Evolutionary conservation across 768 basidiomycete species (phyloP).

Genomic region (Lyophyllum shimeji): DNA sequence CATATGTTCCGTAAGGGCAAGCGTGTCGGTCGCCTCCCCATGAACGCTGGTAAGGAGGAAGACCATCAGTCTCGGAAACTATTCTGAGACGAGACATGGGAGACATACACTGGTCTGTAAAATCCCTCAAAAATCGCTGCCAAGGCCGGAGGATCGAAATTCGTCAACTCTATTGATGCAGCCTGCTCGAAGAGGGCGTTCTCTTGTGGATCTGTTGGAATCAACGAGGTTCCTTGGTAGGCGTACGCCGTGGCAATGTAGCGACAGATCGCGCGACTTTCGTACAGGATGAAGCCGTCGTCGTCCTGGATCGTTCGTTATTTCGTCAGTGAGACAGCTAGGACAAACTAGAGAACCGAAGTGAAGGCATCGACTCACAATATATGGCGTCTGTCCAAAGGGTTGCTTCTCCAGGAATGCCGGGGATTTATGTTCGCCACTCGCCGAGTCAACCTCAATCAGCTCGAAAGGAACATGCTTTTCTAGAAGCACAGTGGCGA

Average conservation of each 20-base stretch:
- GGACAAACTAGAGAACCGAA: background rate
- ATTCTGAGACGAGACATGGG: background rate
- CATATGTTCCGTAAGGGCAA: constrained; percentile 21
- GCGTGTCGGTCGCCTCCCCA: background rate
- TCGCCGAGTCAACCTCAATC: constrained; percentile 36
- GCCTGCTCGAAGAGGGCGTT: constrained; percentile 39
- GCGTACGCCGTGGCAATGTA: constrained; percentile 52
- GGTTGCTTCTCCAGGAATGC: constrained; percentile 44
- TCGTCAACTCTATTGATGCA: constrained; percentile 37
- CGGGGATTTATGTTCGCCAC: constrained; percentile 39
- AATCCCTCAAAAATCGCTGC: background rate
- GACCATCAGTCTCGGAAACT: background rate
- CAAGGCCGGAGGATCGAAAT: constrained; percentile 44
- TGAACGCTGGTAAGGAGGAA: background rate
- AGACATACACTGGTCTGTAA: background rate
- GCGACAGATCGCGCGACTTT: constrained; percentile 49
- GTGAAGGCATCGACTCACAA: constrained; percentile 15
- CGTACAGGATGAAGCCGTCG: constrained; percentile 27
- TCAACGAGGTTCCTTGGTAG: constrained; percentile 45
- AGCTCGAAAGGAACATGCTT: constrained; percentile 49
- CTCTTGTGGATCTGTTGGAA: constrained; percentile 41
- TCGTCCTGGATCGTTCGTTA: constrained; percentile 20
- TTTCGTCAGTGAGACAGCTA: background rate
- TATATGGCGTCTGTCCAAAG: constrained; percentile 42
- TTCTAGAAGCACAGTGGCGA: constrained; percentile 43